Percentiles rank a stretch among this genome's conserved stretches.
phyloP scores from a whole-genome alignment of 2,329 filamentous ascomycete genomes.

The Pseudogymnoascus verrucosus region DNA sequence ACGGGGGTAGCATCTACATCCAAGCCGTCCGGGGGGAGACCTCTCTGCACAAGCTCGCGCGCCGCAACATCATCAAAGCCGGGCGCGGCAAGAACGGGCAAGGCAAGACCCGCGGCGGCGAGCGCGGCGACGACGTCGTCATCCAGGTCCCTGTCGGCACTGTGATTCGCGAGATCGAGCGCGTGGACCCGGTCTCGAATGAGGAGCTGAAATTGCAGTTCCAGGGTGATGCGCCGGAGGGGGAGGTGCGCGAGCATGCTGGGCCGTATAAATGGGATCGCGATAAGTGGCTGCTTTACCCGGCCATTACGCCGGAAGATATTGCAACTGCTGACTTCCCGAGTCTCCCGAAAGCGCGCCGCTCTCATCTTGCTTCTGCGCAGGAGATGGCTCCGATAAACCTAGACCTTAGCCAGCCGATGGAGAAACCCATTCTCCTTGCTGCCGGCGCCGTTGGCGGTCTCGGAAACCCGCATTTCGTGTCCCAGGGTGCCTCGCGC shows the following conservation, averaged over 20 bases:
- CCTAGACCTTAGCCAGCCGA: slow-evolving; percentile 66
- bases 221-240: slow-evolving; percentile 17
- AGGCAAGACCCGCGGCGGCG: slow-evolving; percentile 65
- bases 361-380: slow-evolving; percentile 42
- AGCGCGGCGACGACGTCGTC: slow-evolving; percentile 77
- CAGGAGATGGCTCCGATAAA: slow-evolving; percentile 68
- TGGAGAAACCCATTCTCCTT: slow-evolving; percentile 75
- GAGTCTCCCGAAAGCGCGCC: slow-evolving; percentile 44
- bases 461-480: slow-evolving; percentile 88
- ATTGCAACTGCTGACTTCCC: slow-evolving; percentile 53
- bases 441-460: slow-evolving; percentile 84
- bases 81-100: slow-evolving; percentile 70
- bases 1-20: slow-evolving; percentile 87
- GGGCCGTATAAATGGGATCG: slow-evolving; percentile 37
- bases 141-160: slow-evolving; percentile 91
- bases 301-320: slow-evolving; percentile 67
- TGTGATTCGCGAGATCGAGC: slow-evolving; percentile 72
- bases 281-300: slow-evolving; percentile 81
- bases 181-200: slow-evolving; percentile 68
- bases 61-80: slow-evolving; percentile 66
- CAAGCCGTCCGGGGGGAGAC: slow-evolving; percentile 88
- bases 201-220: slow-evolving; percentile 41
- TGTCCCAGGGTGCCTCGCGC: slow-evolving; percentile 62
- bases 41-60: slow-evolving; percentile 82
- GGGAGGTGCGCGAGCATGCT: slow-evolving; percentile 20